Conservation (phyloP, 257 asterid genomes). For the Solanum dulcamara region DNA sequence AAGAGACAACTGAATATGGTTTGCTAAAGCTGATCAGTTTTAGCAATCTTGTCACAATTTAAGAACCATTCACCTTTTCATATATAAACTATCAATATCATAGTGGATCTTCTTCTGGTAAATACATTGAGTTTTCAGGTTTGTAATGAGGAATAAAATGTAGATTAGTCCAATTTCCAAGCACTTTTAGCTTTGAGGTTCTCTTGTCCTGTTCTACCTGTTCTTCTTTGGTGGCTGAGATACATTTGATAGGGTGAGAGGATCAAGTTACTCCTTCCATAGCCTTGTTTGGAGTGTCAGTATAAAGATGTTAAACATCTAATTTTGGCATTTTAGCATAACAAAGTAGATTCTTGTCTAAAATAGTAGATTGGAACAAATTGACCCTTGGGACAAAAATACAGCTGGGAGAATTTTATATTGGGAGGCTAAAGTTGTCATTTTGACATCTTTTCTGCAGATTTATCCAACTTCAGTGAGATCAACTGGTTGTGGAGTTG, state of each 20-base stretch:
- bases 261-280: neutral
- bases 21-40: neutral
- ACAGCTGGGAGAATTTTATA: neutral
- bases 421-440: neutral
- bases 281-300: neutral
- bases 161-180: neutral
- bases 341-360: neutral
- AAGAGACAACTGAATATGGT: neutral
- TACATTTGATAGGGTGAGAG: neutral
- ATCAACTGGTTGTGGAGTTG: slow-evolving; percentile 63
- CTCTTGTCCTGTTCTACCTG: neutral
- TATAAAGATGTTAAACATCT: neutral
- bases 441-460: slow-evolving; percentile 17
- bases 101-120: neutral
- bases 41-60: neutral
- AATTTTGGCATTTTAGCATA: neutral
- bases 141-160: neutral
- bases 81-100: neutral
- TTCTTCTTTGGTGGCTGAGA: neutral
- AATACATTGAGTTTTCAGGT: neutral
- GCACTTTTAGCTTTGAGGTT: neutral
- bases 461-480: slow-evolving; percentile 76
- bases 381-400: neutral
- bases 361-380: neutral
- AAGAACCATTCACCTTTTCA: neutral